phyloP scores from a whole-genome alignment of 345 rosid genomes.

The Boechera retrofracta region DNA sequence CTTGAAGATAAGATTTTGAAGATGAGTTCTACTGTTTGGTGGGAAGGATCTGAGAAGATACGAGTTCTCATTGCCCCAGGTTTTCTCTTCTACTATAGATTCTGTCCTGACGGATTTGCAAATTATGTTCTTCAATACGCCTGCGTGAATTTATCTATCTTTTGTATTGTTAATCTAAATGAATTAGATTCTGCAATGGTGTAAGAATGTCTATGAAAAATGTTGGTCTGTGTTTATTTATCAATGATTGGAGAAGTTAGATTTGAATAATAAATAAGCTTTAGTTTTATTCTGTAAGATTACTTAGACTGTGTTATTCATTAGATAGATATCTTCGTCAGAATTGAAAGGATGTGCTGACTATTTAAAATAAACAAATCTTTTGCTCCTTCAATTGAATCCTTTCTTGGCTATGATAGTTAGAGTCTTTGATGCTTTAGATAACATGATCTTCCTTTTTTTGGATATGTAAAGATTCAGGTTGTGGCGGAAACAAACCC shows the following conservation, averaged over 20 bases:
- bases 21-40: conserved; percentile 45
- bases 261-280: not conserved
- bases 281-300: not conserved
- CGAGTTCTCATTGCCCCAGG: conserved; percentile 53
- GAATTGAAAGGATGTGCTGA: not conserved
- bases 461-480: conserved; percentile 42
- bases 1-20: conserved; percentile 24
- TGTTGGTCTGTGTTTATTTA: conserved; percentile 4
- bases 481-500: conserved; percentile 40
- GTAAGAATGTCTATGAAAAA: not conserved
- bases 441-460: not conserved
- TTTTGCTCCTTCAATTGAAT: not conserved
- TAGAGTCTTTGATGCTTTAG: not conserved
- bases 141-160: not conserved
- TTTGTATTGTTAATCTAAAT: not conserved
- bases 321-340: not conserved
- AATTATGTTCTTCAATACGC: not conserved
- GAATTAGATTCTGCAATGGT: not conserved
- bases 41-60: conserved; percentile 50
- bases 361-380: not conserved
- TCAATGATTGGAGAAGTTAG: not conserved
- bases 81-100: conserved; percentile 1
- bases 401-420: not conserved
- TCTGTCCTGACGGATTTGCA: conserved; percentile 1
- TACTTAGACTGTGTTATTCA: not conserved